These are phyloP conservation scores for Platanthera zijinensis DNA, from an alignment of 106 monocot species.

Conservation along the genomic window DNA sequence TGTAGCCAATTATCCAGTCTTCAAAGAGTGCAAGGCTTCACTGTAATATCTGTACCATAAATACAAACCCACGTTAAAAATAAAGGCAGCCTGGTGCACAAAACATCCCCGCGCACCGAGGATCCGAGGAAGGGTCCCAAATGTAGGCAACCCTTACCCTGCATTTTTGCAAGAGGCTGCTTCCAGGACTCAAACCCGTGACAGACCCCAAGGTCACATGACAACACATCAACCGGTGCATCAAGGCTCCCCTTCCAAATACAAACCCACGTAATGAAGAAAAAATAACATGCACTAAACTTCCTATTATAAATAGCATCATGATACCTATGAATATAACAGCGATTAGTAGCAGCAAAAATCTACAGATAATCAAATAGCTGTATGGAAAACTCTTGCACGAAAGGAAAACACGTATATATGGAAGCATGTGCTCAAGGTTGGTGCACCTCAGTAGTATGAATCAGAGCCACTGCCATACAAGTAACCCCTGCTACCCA, in stretches of 20 bases:
- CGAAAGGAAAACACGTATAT: neutral
- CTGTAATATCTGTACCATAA: constrained; percentile 45
- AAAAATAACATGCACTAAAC: constrained; percentile 17
- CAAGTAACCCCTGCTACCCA: constrained; percentile 49
- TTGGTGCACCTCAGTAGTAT: constrained; percentile 72
- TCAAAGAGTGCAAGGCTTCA: constrained; percentile 33
- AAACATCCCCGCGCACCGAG: too few species aligned
- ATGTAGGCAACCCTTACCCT: too few species aligned
- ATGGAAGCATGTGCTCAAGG: neutral
- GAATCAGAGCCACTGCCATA: constrained; percentile 60
- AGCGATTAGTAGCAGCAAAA: neutral
- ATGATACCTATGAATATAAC: neutral
- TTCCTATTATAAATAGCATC: neutral
- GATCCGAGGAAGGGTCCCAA: too few species aligned
- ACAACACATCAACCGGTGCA: too few species aligned
- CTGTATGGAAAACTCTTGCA: neutral
- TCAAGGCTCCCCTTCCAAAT: constrained; percentile 3
- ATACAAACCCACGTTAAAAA: too few species aligned
- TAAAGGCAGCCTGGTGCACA: too few species aligned
- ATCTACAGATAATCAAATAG: neutral
- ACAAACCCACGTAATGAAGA: constrained; percentile 49
- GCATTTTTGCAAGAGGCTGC: too few species aligned
- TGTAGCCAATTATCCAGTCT: constrained; percentile 47
- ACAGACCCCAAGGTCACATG: too few species aligned
- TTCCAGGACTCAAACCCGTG: too few species aligned